Evolutionary conservation across 306 rosid genomes (phyloP).

Genomic region (Prunus campanulata): DNA sequence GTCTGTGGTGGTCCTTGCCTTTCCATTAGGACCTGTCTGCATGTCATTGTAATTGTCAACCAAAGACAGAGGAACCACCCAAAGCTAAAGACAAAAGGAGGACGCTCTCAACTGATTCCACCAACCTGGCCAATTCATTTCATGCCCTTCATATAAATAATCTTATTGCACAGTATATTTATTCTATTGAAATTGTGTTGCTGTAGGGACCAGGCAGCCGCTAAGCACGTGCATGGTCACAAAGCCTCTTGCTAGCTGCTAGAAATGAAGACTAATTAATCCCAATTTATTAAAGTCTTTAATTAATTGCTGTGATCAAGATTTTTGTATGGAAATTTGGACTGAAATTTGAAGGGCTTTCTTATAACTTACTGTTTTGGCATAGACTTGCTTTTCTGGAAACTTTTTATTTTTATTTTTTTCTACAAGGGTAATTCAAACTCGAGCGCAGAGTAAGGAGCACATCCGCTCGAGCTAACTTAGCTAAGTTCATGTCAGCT

Average conservation of each 20-base stretch:
- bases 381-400: no score
- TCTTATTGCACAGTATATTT: slow-evolving; percentile 1
- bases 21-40: slow-evolving; percentile 42
- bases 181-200: slow-evolving; percentile 23
- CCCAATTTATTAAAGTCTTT: neutral
- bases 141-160: slow-evolving; percentile 17
- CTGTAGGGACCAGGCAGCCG: slow-evolving; percentile 39
- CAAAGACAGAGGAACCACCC: slow-evolving; percentile 63
- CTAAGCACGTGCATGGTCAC: slow-evolving; percentile 50
- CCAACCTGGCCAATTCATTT: slow-evolving; percentile 49
- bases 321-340: no score
- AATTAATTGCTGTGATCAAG: neutral
- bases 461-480: no score
- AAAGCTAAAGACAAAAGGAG: slow-evolving; percentile 72
- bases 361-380: no score
- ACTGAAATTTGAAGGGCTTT: no score
- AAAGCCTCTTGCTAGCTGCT: slow-evolving; percentile 25
- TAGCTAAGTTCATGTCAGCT: no score
- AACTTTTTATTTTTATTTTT: no score
- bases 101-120: slow-evolving; percentile 60
- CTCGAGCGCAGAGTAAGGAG: fast-evolving
- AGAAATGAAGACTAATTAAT: neutral
- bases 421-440: fast-evolving
- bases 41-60: slow-evolving; percentile 56
- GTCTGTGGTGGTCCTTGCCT: slow-evolving; percentile 61